A percentile compares a stretch with the other conserved stretches of the same genome.
Evolutionary conservation across 192 early-diverging fungal species (phyloP).

Genomic region (Chytriomyces confervae): DNA sequence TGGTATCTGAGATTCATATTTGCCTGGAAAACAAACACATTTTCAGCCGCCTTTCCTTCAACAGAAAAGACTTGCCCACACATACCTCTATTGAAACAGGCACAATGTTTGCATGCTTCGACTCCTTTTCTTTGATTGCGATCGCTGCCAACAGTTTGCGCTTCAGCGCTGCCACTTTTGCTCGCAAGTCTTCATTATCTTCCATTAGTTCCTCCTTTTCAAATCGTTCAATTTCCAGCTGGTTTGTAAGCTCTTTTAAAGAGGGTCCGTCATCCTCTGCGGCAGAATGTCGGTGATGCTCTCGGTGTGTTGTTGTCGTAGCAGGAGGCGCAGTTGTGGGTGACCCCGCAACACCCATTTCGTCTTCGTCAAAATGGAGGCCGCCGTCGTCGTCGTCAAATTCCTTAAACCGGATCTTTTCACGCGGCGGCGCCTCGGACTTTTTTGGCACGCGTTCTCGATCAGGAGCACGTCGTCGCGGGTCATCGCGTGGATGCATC

Average conservation of each 20-base stretch:
- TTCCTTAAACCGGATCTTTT: too few relatives aligned
- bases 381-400: background rate
- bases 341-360: constrained; percentile 16
- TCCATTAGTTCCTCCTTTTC: constrained; percentile 22
- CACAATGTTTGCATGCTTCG: background rate
- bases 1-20: constrained; percentile 39
- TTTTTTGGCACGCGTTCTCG: too few relatives aligned
- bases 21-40: constrained; percentile 21
- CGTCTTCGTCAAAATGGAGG: constrained; percentile 3
- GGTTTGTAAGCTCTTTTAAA: constrained; percentile 5
- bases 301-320: background rate
- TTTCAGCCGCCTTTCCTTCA: background rate
- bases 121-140: constrained; percentile 16
- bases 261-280: background rate
- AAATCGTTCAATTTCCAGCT: constrained; percentile 25
- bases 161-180: constrained; percentile 34
- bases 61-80: constrained; percentile 5
- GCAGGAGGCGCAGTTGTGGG: background rate
- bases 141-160: constrained; percentile 23
- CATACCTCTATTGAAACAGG: constrained; percentile 38
- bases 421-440: too few relatives aligned
- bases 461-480: too few relatives aligned
- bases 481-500: background rate
- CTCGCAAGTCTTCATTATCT: constrained; percentile 28
- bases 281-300: too few relatives aligned